These are phyloP conservation scores for Citrullus mucosospermus DNA, from an alignment of 306 rosid species.

Conservation along the genomic window DNA sequence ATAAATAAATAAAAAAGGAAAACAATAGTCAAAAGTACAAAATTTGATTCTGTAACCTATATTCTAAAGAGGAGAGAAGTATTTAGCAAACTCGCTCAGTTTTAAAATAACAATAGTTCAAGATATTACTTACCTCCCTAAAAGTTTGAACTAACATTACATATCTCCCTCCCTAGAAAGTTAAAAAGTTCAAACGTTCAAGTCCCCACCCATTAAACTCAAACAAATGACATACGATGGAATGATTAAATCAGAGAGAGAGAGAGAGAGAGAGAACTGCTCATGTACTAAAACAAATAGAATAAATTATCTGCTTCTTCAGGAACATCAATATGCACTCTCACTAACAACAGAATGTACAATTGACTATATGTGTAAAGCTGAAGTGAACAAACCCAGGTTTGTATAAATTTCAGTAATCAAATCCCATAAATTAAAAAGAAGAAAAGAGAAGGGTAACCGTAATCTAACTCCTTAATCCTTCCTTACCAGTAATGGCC, in stretches of 20 bases:
- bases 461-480: neutral
- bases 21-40: too few relatives aligned
- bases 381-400: slow-evolving; percentile 7
- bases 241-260: neutral
- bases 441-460: neutral
- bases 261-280: neutral
- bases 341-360: slow-evolving; percentile 11
- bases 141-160: too few relatives aligned
- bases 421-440: slow-evolving; percentile 16
- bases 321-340: neutral
- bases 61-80: too few relatives aligned
- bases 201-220: too few relatives aligned
- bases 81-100: too few relatives aligned
- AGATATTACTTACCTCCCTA: neutral
- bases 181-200: too few relatives aligned
- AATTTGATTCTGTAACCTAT: too few relatives aligned
- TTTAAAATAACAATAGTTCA: neutral
- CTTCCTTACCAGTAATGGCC: neutral
- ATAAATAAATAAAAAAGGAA: too few relatives aligned
- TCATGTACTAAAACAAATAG: neutral
- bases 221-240: neutral
- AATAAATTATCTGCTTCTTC: slow-evolving; percentile 1
- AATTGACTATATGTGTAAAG: slow-evolving; percentile 1
- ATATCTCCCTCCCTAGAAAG: too few relatives aligned
- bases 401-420: slow-evolving; percentile 24